Evolutionary conservation across 2,329 filamentous ascomycete genomes (phyloP).

Genomic region (Nigrospora oryzae): DNA sequence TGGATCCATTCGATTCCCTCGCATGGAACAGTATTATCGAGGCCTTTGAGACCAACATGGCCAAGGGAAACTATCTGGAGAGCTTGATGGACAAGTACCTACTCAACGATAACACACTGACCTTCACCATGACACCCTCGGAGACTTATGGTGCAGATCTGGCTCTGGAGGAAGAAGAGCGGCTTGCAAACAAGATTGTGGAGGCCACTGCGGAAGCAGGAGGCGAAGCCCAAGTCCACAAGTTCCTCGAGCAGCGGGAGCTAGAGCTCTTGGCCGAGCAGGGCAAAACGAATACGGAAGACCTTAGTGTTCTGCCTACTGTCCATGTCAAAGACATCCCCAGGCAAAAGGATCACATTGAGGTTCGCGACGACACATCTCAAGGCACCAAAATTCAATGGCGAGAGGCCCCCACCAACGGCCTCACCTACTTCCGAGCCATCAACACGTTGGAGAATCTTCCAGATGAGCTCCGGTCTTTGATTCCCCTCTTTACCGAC

Average conservation of each 20-base stretch:
- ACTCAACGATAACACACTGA: constrained; percentile 76
- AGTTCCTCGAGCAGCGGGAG: constrained; percentile 69
- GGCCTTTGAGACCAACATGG: constrained; percentile 71
- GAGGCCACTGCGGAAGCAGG: constrained; percentile 61
- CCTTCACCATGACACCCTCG: constrained; percentile 90
- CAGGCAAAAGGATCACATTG: constrained; percentile 55
- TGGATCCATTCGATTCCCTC: constrained; percentile 83
- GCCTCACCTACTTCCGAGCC: constrained; percentile 89
- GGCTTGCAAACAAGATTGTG: constrained; percentile 67
- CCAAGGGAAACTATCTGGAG: constrained; percentile 74
- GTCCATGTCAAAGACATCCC: constrained; percentile 86
- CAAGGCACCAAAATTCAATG: constrained; percentile 69
- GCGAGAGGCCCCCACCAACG: constrained; percentile 90
- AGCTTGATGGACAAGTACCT: constrained; percentile 82
- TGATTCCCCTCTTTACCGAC: constrained; percentile 87
- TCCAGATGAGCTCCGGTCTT: constrained; percentile 72
- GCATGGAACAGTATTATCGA: constrained; percentile 86
- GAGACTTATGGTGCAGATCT: constrained; percentile 66
- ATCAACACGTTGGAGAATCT: constrained; percentile 73
- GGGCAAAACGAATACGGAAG: constrained; percentile 73
- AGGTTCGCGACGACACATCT: constrained; percentile 55
- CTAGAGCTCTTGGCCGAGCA: constrained; percentile 73
- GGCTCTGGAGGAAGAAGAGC: constrained; percentile 64
- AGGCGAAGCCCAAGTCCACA: constrained; percentile 61
- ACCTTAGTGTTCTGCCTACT: constrained; percentile 80